Evolutionary conservation across 1,139 yeast genomes (phyloP), one percentile per base, ranked within the genome.

Genomic region (Kurtzmaniella quercitrusa): DNA sequence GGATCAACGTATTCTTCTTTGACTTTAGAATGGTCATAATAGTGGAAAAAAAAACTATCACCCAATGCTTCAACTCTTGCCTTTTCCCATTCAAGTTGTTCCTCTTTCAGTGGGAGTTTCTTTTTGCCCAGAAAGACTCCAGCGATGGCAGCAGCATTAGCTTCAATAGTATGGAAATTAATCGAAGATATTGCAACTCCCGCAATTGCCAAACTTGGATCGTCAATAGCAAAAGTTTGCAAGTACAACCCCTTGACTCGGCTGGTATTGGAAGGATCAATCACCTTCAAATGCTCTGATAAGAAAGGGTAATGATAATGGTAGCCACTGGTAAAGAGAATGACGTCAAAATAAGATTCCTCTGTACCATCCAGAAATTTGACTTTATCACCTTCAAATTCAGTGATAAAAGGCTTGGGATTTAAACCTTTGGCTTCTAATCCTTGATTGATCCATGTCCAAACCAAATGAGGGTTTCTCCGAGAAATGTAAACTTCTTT

Each of bases 71-170:
- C 53, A 7, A 60, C 51, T 32, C 60, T 47, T 3, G 54, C 46
- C 18, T 42, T 33, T 46, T 65, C 68, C 71, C 71, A 65, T 39
- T 54, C 43, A 21, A 42, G 44, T 48, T 65, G 71, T 28, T 60
- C 68, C 37, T 57, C 56, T 30, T 53, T 49, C 0, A 61, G 40
- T 3, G 72, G 72, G 36, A 65, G 53, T 5, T 48, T 36, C 17
- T 45, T 48, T 28, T 59, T 54, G 11, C 61, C 63, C 3, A 68
- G 63, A 76, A 77, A 72, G 4, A 71, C 70, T 7, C 78, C 78
- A 11, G 77, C 76, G 35, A 72, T 57, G 0, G 76, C 74, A 16
- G 74, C 68, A 2, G 74, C 69, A 47, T 63, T 59, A 4, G 70
- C 63, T 49, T 73, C 78, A 34, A 72, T 66, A 3, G 71, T 58